Conservation (phyloP, 176 grass and related monocot genomes). For the Areca catechu region DNA sequence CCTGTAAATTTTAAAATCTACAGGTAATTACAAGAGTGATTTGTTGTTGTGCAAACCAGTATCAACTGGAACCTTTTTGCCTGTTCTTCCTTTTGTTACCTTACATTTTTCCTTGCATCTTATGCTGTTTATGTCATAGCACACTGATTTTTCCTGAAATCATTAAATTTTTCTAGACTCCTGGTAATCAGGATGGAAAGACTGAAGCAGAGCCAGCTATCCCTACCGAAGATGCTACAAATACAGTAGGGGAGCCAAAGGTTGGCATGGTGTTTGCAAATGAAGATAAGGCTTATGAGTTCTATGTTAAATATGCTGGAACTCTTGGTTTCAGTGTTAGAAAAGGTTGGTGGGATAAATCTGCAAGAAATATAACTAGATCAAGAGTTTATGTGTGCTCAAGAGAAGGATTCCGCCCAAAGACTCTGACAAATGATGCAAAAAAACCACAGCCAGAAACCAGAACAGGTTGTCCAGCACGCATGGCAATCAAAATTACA, state of each 20-base stretch:
- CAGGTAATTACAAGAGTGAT: too few species aligned
- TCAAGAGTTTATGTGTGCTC: slow-evolving; percentile 66
- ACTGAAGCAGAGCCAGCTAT: slow-evolving; percentile 50
- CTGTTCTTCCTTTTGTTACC: too few species aligned
- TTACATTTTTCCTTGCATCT: too few species aligned
- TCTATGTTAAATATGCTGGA: slow-evolving; percentile 57
- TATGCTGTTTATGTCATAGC: too few species aligned
- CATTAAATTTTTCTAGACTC: slow-evolving; percentile 20
- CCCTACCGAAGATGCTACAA: slow-evolving; percentile 34
- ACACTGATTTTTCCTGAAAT: background rate
- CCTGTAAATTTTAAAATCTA: too few species aligned
- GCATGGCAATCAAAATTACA: slow-evolving; percentile 75
- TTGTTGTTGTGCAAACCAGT: too few species aligned
- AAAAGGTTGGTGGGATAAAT: slow-evolving; percentile 82
- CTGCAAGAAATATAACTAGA: slow-evolving; percentile 45
- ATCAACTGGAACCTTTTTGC: too few species aligned
- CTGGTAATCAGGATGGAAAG: slow-evolving; percentile 46
- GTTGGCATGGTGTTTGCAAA: slow-evolving; percentile 66
- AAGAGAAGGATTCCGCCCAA: slow-evolving; percentile 66
- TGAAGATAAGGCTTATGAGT: slow-evolving; percentile 78
- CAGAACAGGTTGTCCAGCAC: slow-evolving; percentile 73
- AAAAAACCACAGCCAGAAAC: slow-evolving; percentile 55
- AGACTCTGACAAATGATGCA: slow-evolving; percentile 35
- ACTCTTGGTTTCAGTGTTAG: slow-evolving; percentile 58
- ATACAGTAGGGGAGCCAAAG: slow-evolving; percentile 53